A percentile compares a stretch with the other conserved stretches of the same genome.
Conservation (phyloP, 306 rosid genomes). For the Lupinus albus region DNA sequence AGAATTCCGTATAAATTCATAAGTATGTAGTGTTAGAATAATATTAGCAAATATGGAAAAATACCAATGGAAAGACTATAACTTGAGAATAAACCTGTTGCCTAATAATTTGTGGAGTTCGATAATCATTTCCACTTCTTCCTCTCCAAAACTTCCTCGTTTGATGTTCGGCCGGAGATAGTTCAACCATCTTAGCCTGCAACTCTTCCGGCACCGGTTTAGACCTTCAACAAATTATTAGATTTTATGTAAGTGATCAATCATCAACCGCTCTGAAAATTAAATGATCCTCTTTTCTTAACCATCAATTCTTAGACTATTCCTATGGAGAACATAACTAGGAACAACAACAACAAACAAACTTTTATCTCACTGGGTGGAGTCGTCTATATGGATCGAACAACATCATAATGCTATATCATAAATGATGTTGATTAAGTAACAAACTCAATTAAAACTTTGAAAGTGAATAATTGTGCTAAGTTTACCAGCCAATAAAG, state of each 20-base stretch:
- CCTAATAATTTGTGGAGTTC: conserved; percentile 63
- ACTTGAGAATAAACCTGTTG: conserved; percentile 49
- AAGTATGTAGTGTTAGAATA: neutral
- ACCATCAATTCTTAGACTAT: neutral
- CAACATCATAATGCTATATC: too few species aligned
- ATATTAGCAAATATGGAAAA: neutral
- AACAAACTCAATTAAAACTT: neutral
- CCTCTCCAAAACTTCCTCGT: conserved; percentile 59
- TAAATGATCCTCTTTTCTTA: neutral
- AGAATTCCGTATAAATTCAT: too few species aligned
- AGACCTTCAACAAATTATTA: conserved; percentile 48
- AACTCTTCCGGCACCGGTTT: conserved; percentile 67
- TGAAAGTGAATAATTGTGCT: neutral
- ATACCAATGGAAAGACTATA: neutral
- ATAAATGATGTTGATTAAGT: too few species aligned
- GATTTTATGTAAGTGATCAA: neutral
- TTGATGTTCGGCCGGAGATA: conserved; percentile 69
- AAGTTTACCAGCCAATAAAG: conserved; percentile 61
- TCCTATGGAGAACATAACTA: neutral
- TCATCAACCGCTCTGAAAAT: neutral
- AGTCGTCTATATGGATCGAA: too few species aligned
- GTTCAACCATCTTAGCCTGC: conserved; percentile 68
- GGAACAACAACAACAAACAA: too few species aligned
- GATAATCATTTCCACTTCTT: conserved; percentile 63
- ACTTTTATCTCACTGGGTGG: too few species aligned